A percentile compares a stretch with the other conserved stretches of the same genome.
Evolutionary conservation across 257 asterid genomes (phyloP).

Genomic region (Catharanthus roseus): DNA sequence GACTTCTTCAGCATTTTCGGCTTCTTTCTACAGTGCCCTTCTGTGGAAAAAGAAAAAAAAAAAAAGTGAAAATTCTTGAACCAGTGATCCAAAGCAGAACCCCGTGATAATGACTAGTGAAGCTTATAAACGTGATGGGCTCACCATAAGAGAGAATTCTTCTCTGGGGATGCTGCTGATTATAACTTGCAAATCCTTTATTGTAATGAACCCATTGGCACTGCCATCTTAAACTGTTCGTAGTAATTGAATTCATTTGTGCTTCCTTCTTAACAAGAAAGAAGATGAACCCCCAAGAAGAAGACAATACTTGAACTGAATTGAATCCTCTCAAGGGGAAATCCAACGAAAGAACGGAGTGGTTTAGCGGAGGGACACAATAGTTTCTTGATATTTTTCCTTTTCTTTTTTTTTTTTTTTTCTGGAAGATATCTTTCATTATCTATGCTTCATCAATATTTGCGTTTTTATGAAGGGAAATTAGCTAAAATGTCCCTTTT

Average conservation of each 20-base stretch:
- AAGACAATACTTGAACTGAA: no score
- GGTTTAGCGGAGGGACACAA: no score
- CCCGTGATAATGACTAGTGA: neutral
- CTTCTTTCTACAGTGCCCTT: slow-evolving; percentile 6
- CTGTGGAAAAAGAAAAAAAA: neutral
- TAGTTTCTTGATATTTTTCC: neutral
- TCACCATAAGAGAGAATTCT: slow-evolving; percentile 13
- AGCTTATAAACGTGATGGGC: neutral
- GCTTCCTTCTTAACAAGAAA: neutral
- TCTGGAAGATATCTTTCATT: no score
- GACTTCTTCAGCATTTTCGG: neutral
- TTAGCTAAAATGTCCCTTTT: no score
- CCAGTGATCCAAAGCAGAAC: neutral
- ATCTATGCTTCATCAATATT: no score
- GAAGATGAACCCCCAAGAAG: neutral
- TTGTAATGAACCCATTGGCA: slow-evolving; percentile 10
- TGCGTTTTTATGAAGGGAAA: no score
- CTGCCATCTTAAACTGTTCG: slow-evolving; percentile 4
- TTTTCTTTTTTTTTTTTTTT: no score
- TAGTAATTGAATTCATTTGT: slow-evolving; percentile 14
- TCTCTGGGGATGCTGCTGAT: slow-evolving; percentile 12
- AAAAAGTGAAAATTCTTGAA: neutral
- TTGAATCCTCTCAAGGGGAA: no score
- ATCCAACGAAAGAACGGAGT: no score
- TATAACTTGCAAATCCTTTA: neutral